Base-by-base conservation (phyloP, 371 early-diverging fungal genomes). In the Mortierella sp. region DNA sequence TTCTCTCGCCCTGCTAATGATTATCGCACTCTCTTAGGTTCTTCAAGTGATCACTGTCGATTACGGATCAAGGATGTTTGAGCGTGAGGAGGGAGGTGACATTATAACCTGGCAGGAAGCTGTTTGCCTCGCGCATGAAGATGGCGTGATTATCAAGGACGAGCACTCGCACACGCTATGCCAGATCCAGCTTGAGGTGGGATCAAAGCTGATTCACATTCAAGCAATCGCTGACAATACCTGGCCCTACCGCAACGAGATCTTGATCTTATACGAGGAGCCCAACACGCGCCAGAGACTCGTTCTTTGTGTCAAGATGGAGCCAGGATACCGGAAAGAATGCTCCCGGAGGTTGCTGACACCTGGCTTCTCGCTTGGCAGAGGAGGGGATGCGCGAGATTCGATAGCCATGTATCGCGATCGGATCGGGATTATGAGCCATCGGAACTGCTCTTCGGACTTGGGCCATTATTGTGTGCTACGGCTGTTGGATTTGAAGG, bases 371-470 rank as follows among this genome's bases (percentile, higher is more conserved):
- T 64, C 73, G 10, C 64, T 84, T 51, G 84, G 84, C 21, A 77
- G 81, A 51, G 82, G 86, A 31, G 85, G 81, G 21, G 78, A 81
- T 37, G 82, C 81, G 0, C 72, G 82, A 31, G 86, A 79, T 46
- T 85, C 86, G 57, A 75, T 81, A 5, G 71, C 72, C 26, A 85
- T 85, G 86, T 85, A 73, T 67, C 59, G 86, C 48, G 81, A 85
- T 53, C 73, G 82, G 46, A 76, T 85, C 21, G 86, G 67, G 16
- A 76, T 85, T 40, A 77, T 85, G 53, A 81, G 73, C 69, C 86
- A 85, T 51, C 55, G 77, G 11, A 51, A 69, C 54, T 85, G 86
- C 44, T 76, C 79, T 3, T 75, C 72, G 5, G 77, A 79, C 64
- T 55, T 76, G 31, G 79, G 76, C 0, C 82, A 85, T 31, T 76